A percentile compares a stretch with the other conserved stretches of the same genome.
Conservation (phyloP, 2,329 filamentous ascomycete species). For the Scedosporium dehoogii region DNA sequence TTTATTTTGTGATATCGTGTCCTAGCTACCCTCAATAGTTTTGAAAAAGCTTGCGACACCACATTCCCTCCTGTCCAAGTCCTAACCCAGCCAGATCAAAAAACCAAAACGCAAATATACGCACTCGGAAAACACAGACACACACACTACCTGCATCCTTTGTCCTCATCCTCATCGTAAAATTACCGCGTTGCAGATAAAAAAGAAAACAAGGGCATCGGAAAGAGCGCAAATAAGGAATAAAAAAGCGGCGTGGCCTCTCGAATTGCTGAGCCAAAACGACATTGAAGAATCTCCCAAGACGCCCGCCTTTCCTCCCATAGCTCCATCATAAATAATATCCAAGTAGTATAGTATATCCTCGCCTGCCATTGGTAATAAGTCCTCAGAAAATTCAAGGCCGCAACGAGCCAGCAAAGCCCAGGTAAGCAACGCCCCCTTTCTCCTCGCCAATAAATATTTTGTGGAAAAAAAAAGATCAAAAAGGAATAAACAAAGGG, state of each 20-base stretch:
- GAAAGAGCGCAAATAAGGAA: not conserved
- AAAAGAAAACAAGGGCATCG: not conserved
- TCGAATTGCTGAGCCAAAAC: not conserved
- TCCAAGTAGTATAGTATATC: no score
- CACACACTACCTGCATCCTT: not conserved
- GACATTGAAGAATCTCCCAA: not conserved
- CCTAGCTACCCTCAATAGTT: no score
- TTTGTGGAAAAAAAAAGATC: not conserved
- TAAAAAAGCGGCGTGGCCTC: not conserved
- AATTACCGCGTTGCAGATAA: not conserved
- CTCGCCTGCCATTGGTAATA: no score
- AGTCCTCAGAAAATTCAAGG: not conserved
- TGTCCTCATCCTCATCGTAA: not conserved
- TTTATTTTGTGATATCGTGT: no score
- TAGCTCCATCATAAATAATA: no score
- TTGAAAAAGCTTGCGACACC: no score
- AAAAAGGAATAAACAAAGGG: conserved; percentile 1
- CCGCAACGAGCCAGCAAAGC: not conserved
- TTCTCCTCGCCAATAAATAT: not conserved
- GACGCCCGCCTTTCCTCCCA: no score
- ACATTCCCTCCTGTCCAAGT: no score
- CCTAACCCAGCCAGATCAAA: no score
- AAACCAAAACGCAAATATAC: not conserved
- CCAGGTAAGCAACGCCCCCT: not conserved
- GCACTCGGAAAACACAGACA: not conserved